phyloP scores from a whole-genome alignment of 2,329 filamentous ascomycete species.

The Thelonectria olida region DNA sequence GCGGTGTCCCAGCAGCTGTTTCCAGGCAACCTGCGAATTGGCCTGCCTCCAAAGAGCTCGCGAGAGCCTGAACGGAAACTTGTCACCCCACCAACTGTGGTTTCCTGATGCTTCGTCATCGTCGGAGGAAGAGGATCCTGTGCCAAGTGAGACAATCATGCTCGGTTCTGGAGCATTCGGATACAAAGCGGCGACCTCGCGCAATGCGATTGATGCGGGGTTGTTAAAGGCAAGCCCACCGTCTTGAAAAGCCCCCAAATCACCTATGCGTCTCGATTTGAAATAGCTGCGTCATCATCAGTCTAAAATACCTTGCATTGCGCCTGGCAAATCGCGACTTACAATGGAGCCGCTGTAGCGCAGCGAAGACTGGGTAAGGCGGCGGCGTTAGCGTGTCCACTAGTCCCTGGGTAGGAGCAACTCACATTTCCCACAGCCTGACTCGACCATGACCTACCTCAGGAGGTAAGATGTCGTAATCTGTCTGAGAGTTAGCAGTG shows the following conservation, averaged over 20 bases:
- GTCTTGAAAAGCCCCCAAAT: conserved; percentile 28
- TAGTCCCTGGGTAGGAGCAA: not conserved
- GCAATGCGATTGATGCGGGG: conserved; percentile 28
- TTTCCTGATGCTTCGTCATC: conserved; percentile 3
- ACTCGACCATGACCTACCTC: conserved; percentile 4
- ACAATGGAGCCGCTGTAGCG: conserved; percentile 29
- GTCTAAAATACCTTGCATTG: not conserved
- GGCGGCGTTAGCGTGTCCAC: conserved; percentile 1
- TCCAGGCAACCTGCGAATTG: conserved; percentile 22
- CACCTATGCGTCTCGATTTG: conserved; percentile 18
- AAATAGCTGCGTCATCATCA: conserved; percentile 24
- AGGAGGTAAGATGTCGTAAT: conserved; percentile 15
- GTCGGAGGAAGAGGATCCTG: conserved; percentile 15
- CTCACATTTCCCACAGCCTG: conserved; percentile 22
- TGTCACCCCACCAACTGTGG: not conserved
- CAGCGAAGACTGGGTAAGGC: conserved; percentile 24
- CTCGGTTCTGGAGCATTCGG: conserved; percentile 23
- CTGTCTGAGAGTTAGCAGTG: conserved; percentile 10
- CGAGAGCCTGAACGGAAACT: conserved; percentile 16
- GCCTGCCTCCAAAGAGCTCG: conserved; percentile 19
- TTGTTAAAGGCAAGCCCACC: conserved; percentile 34
- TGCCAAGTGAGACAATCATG: conserved; percentile 30
- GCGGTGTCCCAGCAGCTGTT: conserved; percentile 22
- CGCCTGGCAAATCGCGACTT: conserved; percentile 2
- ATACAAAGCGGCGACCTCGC: conserved; percentile 23